Evolutionary conservation across 495 filamentous ascomycete genomes (phyloP), one percentile per base, ranked within the genome.

Genomic region (Stereocaulon alpinum): DNA sequence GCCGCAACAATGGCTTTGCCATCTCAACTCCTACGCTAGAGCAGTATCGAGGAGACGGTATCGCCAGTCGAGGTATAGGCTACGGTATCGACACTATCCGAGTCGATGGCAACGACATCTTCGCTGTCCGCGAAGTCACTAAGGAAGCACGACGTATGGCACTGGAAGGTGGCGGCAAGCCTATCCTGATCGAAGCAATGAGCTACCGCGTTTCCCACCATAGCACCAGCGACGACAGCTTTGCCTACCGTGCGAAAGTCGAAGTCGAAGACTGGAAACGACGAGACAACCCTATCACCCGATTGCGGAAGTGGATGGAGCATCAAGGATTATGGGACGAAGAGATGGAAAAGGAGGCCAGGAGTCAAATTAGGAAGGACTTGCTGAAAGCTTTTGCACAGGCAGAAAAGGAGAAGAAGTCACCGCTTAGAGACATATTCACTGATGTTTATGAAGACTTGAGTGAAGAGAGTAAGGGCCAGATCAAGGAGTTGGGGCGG

Each of bases 261-360:
- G 93, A 99, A 66, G 93, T 99, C 3, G 93, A 99, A 66, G 92
- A 97, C 63, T 98, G 93, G 93, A 97, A 97, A 69, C 77, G 91
- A 5, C 77, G 94, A 11, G 93, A 98, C 69, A 97, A 97, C 67
- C 93, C 93, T 1, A 90, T 98, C 44, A 88, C 90, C 45, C 76
- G 92, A 52, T 69, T 98, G 64, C 81, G 93, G 27, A 98, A 97
- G 74, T 97, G 87, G 80, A 80, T 98, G 67, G 90, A 97, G 72
- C 77, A 80, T 10, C 81, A 84, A 64, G 83, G 84, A 1, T 62
- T 86, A 18, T 96, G 91, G 91, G 83, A 91, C 66, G 91, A 96
- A 62, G 80, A 85, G 45, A 81, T 83, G 62, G 91, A 96, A 70
- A 83, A 85, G 59, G 84, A 89, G 55, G 79, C 85, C 1, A 75